Conservation (phyloP, 2,329 filamentous ascomycete species). For the Ceratocystis smalleyi region DNA sequence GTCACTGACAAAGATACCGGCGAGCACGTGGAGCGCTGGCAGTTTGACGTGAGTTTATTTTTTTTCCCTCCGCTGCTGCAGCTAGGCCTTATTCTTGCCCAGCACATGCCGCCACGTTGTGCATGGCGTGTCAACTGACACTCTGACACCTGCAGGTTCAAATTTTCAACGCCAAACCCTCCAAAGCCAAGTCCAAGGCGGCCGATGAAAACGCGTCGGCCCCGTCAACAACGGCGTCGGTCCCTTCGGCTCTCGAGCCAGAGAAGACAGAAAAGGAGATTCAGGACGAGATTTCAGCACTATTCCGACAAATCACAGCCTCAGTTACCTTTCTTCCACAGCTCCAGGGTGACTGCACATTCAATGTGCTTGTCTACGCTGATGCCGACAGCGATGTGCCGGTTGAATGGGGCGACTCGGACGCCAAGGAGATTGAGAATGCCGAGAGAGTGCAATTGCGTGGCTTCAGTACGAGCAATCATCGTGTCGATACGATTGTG, state of each 20-base stretch:
- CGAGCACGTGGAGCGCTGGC: conserved; percentile 92
- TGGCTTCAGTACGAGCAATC: conserved; percentile 89
- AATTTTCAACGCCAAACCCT: conserved; percentile 26
- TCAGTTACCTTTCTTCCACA: conserved; percentile 94
- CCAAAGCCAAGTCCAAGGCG: conserved; percentile 35
- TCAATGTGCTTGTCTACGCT: conserved; percentile 96
- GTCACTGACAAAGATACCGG: conserved; percentile 95
- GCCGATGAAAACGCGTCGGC: conserved; percentile 46
- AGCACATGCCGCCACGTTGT: neutral
- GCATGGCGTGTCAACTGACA: neutral
- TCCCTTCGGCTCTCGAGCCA: conserved; percentile 21
- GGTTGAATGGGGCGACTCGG: conserved; percentile 95
- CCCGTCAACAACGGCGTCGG: conserved; percentile 7
- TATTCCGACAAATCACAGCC: conserved; percentile 95
- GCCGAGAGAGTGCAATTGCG: conserved; percentile 90
- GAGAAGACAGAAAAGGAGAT: conserved; percentile 91
- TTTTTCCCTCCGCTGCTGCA: neutral
- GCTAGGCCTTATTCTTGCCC: neutral
- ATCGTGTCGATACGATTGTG: conserved; percentile 86
- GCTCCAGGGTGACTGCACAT: conserved; percentile 79
- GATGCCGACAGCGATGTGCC: conserved; percentile 94
- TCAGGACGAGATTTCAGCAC: conserved; percentile 85
- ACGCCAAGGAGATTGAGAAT: conserved; percentile 89
- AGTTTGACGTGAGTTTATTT: conserved; percentile 65
- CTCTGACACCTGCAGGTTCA: conserved; percentile 22